Conservation (phyloP, 2,329 filamentous ascomycete genomes). For the Rasamsonia emersonii region DNA sequence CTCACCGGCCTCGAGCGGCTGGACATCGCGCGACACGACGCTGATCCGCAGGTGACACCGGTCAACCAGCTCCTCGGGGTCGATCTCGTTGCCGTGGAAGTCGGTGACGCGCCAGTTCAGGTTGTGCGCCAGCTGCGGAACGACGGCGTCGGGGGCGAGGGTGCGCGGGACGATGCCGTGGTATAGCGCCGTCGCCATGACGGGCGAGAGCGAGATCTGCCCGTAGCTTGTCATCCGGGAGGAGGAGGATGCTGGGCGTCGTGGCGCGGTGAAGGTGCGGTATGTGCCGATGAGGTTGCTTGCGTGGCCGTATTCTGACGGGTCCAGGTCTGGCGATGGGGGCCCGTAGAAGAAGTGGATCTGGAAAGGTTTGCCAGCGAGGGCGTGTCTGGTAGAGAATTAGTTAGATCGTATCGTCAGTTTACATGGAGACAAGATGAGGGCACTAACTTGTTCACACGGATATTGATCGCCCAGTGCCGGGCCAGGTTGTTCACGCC, state of each 20-base stretch:
- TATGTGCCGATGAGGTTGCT: conserved; percentile 54
- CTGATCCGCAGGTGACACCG: conserved; percentile 8
- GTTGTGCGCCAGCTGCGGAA: conserved; percentile 11
- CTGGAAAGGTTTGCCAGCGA: conserved; percentile 51
- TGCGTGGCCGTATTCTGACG: conserved; percentile 38
- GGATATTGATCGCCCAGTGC: conserved; percentile 62
- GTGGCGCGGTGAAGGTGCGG: conserved; percentile 39
- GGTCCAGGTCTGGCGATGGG: conserved; percentile 15
- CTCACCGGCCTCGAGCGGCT: conserved; percentile 9
- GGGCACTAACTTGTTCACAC: conserved; percentile 30
- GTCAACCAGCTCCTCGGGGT: conserved; percentile 10
- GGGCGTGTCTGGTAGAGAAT: conserved; percentile 24
- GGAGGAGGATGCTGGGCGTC: too few relatives aligned
- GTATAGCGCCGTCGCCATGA: conserved; percentile 9
- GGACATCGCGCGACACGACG: conserved; percentile 12
- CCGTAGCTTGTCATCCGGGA: neutral
- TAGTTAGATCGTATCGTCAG: conserved; percentile 26
- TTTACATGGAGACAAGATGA: conserved; percentile 24
- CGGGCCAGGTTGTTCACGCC: conserved; percentile 22
- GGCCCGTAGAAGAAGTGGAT: conserved; percentile 62
- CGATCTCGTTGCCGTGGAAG: conserved; percentile 9
- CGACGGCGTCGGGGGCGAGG: conserved; percentile 8
- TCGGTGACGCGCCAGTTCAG: conserved; percentile 15
- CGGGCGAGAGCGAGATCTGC: conserved; percentile 13
- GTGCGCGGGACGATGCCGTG: conserved; percentile 7